Base-by-base conservation (phyloP, 78 protist genomes). In the Corallochytrium limacisporum region DNA sequence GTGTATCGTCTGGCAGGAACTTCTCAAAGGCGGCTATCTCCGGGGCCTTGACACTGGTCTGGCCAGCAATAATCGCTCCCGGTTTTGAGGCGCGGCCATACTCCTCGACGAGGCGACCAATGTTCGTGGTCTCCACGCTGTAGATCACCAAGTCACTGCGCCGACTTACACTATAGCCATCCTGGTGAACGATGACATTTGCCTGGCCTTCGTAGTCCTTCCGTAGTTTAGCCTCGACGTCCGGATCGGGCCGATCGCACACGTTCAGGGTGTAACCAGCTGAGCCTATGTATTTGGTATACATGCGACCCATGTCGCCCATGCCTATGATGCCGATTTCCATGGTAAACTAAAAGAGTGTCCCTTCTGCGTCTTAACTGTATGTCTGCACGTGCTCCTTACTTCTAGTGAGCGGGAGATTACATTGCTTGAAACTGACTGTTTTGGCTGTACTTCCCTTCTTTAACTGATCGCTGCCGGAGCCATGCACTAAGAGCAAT, bases 221-320 rank as follows among this genome's bases (percentile, higher is more conserved):
- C 46, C 8, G 46, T 12, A 13, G 8, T 12, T 13, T 40, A 40
- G 46, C 46, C 49, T 48, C 53, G 36, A n/a, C 56, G 35, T 4
- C 4, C 35, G 24, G 3, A 7, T 54, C 53, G 8, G 62, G 67
- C 31, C 65, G 40, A 26, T 71, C 77, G 59, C 77, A 71, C 39
- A 28, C 67, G 46, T n/a, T 5, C 33, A 71, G 69, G n/a, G 13
- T 51, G 40, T 20, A n/a, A 16, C 61, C 71, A 2, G 39, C 44
- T 16, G 12, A 57, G 26, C 48, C n/a, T 47, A 63, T 10, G 6
- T 31, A 4, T 46, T 59, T 33, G 39, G 75, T 68, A 24, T 71
- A 71, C 59, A 71, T 4, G 1, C 38, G 20, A 29, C 77, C 77
- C 77, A 71, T 71, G 47, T 71, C 77, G 20, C 77, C 77, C 60